phyloP scores from a whole-genome alignment of 75 land plant genomes.

The Pinus taeda region DNA sequence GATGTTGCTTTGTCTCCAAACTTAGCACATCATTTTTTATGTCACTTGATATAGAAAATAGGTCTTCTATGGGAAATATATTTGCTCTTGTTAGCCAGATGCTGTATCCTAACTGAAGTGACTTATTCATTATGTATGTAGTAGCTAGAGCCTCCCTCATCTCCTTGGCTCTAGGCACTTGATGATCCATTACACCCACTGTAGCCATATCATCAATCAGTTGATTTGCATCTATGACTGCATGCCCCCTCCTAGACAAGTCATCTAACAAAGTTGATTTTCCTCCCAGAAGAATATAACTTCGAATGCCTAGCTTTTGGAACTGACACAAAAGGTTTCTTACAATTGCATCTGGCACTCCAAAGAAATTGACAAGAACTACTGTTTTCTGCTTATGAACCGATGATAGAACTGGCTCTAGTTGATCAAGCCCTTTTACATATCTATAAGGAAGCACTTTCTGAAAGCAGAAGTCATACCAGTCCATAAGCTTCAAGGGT shows the following conservation, averaged over 20 bases:
- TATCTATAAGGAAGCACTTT: conserved; percentile 61
- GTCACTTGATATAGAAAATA: conserved; percentile 16
- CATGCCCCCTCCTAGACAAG: conserved; percentile 77
- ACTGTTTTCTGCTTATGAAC: conserved; percentile 46
- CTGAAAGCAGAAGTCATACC: conserved; percentile 92
- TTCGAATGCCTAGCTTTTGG: conserved; percentile 50
- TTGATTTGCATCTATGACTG: conserved; percentile 45
- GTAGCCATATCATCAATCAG: conserved; percentile 11
- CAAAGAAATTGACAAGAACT: conserved; percentile 48
- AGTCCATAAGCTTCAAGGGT: conserved; percentile 50
- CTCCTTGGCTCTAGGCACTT: conserved; percentile 9
- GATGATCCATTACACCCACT: neutral
- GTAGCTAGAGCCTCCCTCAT: conserved; percentile 30
- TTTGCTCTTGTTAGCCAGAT: conserved; percentile 64
- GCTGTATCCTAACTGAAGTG: conserved; percentile 50
- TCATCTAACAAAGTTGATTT: conserved; percentile 37
- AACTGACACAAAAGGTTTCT: conserved; percentile 83
- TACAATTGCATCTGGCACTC: conserved; percentile 22
- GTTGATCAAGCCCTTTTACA: conserved; percentile 43
- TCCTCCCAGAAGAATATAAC: conserved; percentile 59
- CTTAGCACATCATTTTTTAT: conserved; percentile 14
- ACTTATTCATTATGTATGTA: conserved; percentile 36
- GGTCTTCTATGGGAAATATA: conserved; percentile 32
- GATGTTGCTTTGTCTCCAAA: conserved; percentile 14
- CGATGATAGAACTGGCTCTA: conserved; percentile 44